Base-by-base conservation (phyloP, 1,139 yeast species). In the Lodderomyces margitis region DNA sequence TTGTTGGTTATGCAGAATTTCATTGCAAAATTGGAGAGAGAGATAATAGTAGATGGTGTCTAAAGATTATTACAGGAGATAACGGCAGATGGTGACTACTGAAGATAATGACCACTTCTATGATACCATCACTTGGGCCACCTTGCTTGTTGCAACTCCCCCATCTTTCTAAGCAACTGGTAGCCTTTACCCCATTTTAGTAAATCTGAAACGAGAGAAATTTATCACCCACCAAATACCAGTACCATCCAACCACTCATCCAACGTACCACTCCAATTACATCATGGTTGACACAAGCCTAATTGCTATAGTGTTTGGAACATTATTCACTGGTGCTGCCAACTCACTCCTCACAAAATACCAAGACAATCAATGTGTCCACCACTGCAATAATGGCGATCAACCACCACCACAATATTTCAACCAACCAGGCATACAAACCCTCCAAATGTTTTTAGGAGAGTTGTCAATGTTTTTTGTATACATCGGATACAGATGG, bases 371-470 rank as follows among this genome's bases (percentile, higher is more conserved):
- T 58, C 89, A 83, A 55, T 83, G 89, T 62, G 84, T 85, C 3
- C 66, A 60, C 19, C 65, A 81, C 52, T 82, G 89, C 56, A 61
- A 62, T 28, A 69, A 66, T 34, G 74, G 79, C 1, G 70, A 66
- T 34, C 47, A 58, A 3, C 51, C 66, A 3, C 60, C 63, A 12
- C 76, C 69, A 39, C 58, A 62, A 35, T 61, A 66, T 46, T 86
- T 84, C 54, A 86, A 85, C 51, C 92, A 86, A 59, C 95, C 95
- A 0, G 89, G 83, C 3, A 62, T 86, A 34, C 95, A 86, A 57
- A 83, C 94, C 1, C 66, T 83, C 23, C 94, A 86, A 59, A 86
- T 86, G 95, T 86, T 86, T 55, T 59, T 83, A 4, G 95, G 94
- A 16, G 95, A 86, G 54, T 61, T 78, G 38, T 61, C 68, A 20